These are phyloP conservation scores for Pseudogymnoascus sp. DNA, from an alignment of 2,329 filamentous ascomycete species.

Conservation along the genomic window DNA sequence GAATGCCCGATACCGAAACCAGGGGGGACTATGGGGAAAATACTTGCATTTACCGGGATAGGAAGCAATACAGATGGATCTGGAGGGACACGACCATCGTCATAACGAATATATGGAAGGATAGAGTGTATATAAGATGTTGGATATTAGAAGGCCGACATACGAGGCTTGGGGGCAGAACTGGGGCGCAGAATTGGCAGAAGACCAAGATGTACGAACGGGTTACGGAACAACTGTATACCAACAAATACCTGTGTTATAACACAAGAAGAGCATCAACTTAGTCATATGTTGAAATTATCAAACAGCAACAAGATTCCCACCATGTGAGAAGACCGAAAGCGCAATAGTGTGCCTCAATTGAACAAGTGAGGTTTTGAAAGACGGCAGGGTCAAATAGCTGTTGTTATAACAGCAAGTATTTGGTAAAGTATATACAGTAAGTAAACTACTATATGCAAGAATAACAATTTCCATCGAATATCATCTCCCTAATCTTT, in stretches of 20 bases:
- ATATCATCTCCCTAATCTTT: neutral
- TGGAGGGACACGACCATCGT: neutral
- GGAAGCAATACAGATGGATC: neutral
- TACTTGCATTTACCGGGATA: slow-evolving; percentile 57
- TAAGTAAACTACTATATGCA: slow-evolving; percentile 8
- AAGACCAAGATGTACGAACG: neutral
- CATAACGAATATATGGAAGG: slow-evolving; percentile 1
- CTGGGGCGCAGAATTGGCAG: neutral
- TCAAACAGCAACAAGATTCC: neutral
- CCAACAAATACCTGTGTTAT: neutral
- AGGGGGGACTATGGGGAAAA: slow-evolving; percentile 65
- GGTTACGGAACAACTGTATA: neutral
- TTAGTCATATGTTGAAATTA: slow-evolving; percentile 2
- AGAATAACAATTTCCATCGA: slow-evolving; percentile 1
- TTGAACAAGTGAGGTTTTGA: neutral
- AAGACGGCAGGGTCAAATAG: neutral
- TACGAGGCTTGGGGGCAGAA: neutral
- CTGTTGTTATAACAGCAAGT: neutral
- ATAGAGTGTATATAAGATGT: neutral
- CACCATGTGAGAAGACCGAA: neutral
- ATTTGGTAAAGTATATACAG: slow-evolving; percentile 7
- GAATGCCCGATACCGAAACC: slow-evolving; percentile 95
- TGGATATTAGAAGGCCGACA: slow-evolving; percentile 1
- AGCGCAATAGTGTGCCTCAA: neutral
- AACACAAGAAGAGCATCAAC: neutral